A percentile compares a stretch with the other conserved stretches of the same genome.
Conservation (phyloP, 805 yeast genomes). For the Nakazawaea molendinolei region DNA sequence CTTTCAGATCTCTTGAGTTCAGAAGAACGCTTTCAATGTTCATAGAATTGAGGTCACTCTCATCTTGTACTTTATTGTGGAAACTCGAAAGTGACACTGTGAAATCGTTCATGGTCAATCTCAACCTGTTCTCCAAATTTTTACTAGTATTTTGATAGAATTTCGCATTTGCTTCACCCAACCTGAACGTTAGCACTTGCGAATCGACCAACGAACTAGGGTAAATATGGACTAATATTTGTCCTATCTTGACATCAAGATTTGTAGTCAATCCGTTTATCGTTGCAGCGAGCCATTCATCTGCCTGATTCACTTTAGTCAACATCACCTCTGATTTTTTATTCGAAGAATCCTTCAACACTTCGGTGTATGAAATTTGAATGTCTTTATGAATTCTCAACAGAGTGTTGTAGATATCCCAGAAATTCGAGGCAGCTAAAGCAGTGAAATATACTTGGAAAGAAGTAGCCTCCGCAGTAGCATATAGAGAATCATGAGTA, state of each 20-base stretch:
- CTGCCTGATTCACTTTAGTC: conserved; percentile 14
- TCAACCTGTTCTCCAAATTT: conserved; percentile 48
- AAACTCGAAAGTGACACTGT: conserved; percentile 60
- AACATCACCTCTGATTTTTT: conserved; percentile 11
- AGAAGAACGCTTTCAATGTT: conserved; percentile 49
- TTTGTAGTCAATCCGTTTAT: conserved; percentile 54
- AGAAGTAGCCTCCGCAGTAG: conserved; percentile 39
- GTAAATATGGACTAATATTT: conserved; percentile 56
- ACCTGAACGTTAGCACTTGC: conserved; percentile 59
- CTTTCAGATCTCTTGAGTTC: conserved; percentile 53
- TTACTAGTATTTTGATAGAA: conserved; percentile 42
- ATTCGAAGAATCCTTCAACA: conserved; percentile 51
- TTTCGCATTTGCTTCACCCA: conserved; percentile 48
- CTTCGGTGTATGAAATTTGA: conserved; percentile 66
- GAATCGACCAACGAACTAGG: conserved; percentile 79
- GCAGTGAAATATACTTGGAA: conserved; percentile 70
- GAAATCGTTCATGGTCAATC: conserved; percentile 55
- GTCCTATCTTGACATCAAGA: conserved; percentile 54
- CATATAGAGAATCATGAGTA: conserved; percentile 56
- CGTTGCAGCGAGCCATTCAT: conserved; percentile 19
- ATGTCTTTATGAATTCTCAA: conserved; percentile 69
- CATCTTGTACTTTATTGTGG: conserved; percentile 45
- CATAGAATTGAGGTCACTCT: conserved; percentile 31
- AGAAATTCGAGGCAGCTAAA: conserved; percentile 73
- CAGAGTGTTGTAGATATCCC: conserved; percentile 70